phyloP scores from a whole-genome alignment of 2,329 filamentous ascomycete genomes.

The Truncatella angustata region DNA sequence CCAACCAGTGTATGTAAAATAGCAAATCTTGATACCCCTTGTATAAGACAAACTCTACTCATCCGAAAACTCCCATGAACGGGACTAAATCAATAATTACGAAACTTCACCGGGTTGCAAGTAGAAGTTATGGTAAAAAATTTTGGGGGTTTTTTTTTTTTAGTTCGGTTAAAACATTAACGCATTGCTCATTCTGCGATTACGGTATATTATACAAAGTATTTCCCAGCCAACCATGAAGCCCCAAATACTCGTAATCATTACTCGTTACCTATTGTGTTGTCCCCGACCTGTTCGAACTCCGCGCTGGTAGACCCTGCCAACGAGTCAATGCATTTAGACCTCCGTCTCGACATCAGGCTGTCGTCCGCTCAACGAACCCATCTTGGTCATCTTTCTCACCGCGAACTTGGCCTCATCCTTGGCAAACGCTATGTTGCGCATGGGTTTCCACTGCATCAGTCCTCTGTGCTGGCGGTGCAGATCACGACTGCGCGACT shows the following conservation, averaged over 20 bases:
- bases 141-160: too few species aligned
- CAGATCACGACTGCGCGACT: conserved; percentile 68
- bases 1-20: too few species aligned
- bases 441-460: conserved; percentile 93
- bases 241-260: not conserved
- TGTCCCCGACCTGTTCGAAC: too few species aligned
- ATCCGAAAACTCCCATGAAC: too few species aligned
- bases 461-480: conserved; percentile 83
- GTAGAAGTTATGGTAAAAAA: too few species aligned
- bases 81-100: too few species aligned
- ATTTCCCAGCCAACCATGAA: not conserved
- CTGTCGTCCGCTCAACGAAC: conserved; percentile 76
- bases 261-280: not conserved
- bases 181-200: conserved; percentile 1
- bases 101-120: too few species aligned
- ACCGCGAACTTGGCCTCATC: conserved; percentile 80
- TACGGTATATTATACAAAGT: not conserved
- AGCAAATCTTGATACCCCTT: too few species aligned
- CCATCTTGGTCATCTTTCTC: conserved; percentile 71
- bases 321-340: too few species aligned
- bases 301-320: too few species aligned
- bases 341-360: conserved; percentile 85
- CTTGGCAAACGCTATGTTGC: conserved; percentile 84
- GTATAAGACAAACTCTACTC: too few species aligned
- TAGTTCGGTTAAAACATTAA: not conserved